These are phyloP conservation scores for Amanita exitialis DNA, from an alignment of 768 basidiomycete species.

Conservation along the genomic window DNA sequence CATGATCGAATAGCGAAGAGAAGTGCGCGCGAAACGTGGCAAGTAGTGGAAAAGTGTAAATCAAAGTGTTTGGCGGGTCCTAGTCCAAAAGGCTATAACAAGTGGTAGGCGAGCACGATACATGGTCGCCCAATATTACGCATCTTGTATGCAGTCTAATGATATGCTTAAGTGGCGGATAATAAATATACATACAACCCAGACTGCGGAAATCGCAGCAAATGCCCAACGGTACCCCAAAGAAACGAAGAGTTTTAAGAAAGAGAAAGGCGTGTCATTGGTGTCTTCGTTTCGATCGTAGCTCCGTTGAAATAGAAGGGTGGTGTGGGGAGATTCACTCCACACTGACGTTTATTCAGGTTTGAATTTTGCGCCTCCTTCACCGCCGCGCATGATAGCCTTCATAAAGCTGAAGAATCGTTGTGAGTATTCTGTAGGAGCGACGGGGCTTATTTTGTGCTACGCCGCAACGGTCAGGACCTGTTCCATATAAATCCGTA, in stretches of 20 bases:
- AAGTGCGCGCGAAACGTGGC: too few relatives aligned
- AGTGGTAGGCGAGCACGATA: not conserved
- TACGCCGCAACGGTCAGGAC: slow-evolving; percentile 20
- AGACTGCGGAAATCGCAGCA: not conserved
- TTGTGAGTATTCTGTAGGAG: slow-evolving; percentile 77
- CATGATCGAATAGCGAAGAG: not conserved
- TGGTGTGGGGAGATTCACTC: not conserved
- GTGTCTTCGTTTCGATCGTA: not conserved
- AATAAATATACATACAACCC: not conserved
- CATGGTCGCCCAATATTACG: not conserved
- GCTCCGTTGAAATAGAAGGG: not conserved
- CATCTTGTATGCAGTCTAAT: not conserved
- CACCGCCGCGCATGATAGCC: slow-evolving; percentile 77
- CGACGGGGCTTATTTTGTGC: slow-evolving; percentile 94
- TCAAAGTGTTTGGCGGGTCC: not conserved
- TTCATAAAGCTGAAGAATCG: slow-evolving; percentile 86
- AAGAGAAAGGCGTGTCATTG: not conserved
- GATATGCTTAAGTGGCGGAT: not conserved
- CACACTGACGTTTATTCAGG: slow-evolving; percentile 15
- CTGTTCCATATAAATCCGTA: not conserved
- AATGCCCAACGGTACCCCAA: not conserved
- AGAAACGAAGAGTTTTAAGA: not conserved
- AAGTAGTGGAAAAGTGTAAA: not conserved
- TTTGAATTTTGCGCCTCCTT: slow-evolving; percentile 41
- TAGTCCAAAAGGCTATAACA: not conserved